Evolutionary conservation across 2,329 filamentous ascomycete species (phyloP).

Genomic region (Penicillium sp.): DNA sequence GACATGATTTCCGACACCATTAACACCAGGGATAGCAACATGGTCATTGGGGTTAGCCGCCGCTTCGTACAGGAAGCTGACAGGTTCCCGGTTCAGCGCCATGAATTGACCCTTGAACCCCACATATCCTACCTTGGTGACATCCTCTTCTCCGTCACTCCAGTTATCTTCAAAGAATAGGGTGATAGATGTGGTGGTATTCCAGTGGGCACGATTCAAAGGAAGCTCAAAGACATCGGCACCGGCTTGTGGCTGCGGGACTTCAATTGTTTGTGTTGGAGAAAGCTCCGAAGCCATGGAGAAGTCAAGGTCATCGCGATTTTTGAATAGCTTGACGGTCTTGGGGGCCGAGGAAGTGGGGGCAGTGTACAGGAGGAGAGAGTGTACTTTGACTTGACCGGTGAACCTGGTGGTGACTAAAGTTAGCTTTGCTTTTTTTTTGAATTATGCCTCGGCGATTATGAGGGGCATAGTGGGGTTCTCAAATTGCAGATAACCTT

Average conservation of each 20-base stretch:
- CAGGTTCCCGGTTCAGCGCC: constrained; percentile 76
- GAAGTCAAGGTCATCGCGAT: constrained; percentile 87
- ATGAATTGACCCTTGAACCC: constrained; percentile 96
- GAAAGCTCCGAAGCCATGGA: constrained; percentile 65
- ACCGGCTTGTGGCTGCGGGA: constrained; percentile 66
- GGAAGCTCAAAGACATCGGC: constrained; percentile 78
- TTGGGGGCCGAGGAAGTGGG: constrained; percentile 69
- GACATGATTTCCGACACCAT: constrained; percentile 38
- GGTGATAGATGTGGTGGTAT: constrained; percentile 75
- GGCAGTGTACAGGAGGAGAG: constrained; percentile 80
- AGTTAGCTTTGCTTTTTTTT: constrained; percentile 7
- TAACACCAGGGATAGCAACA: constrained; percentile 48
- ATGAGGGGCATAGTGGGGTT: constrained; percentile 26
- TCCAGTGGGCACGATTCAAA: constrained; percentile 85
- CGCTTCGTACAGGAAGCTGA: constrained; percentile 88
- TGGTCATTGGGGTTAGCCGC: constrained; percentile 91
- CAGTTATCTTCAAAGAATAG: constrained; percentile 95
- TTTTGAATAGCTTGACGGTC: constrained; percentile 84
- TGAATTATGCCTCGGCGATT: constrained; percentile 1
- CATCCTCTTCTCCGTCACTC: constrained; percentile 74
- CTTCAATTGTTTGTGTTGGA: constrained; percentile 73
- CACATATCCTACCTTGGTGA: constrained; percentile 76
- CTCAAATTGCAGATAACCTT: constrained; percentile 18
- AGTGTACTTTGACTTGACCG: constrained; percentile 88
- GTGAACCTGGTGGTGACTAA: constrained; percentile 66